These are phyloP conservation scores for Annulohypoxylon moriforme DNA, from an alignment of 495 filamentous ascomycete species.

Conservation along the genomic window DNA sequence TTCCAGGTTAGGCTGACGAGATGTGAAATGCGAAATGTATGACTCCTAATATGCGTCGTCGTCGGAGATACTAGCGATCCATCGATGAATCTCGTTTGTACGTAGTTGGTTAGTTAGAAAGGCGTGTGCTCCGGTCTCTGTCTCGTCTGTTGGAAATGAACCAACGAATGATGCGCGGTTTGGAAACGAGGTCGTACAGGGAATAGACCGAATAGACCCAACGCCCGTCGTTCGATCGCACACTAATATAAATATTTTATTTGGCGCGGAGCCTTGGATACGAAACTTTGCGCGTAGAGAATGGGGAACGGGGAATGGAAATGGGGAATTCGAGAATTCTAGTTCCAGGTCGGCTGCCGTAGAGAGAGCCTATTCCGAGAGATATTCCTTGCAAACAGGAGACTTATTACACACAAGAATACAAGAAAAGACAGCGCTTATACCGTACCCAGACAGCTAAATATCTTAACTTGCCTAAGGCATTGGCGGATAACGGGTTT, in stretches of 20 bases:
- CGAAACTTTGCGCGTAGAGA: slow-evolving; percentile 42
- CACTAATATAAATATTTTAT: slow-evolving; percentile 45
- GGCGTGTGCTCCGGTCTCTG: slow-evolving; percentile 24
- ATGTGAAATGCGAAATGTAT: slow-evolving; percentile 13
- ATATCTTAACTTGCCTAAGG: slow-evolving; percentile 10
- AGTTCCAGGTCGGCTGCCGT: slow-evolving; percentile 19
- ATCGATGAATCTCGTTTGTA: slow-evolving; percentile 21
- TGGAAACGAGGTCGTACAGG: slow-evolving; percentile 45
- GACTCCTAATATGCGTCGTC: slow-evolving; percentile 27
- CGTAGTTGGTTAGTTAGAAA: background rate
- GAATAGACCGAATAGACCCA: slow-evolving; percentile 35
- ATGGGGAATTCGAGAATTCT: slow-evolving; percentile 12
- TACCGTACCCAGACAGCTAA: too few species aligned
- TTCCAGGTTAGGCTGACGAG: slow-evolving; percentile 38
- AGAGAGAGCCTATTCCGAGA: slow-evolving; percentile 34
- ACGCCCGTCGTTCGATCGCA: slow-evolving; percentile 38
- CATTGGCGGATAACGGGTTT: slow-evolving; percentile 30
- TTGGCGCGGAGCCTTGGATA: slow-evolving; percentile 44
- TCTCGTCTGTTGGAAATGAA: slow-evolving; percentile 42
- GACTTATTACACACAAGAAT: slow-evolving; percentile 7
- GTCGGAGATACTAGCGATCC: background rate
- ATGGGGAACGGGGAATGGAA: too few species aligned
- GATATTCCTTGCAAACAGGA: slow-evolving; percentile 6
- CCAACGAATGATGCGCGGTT: slow-evolving; percentile 45
- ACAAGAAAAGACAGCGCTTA: slow-evolving; percentile 23